phyloP scores from a whole-genome alignment of 192 early-diverging fungal species.

The Entomortierella beljakovae region DNA sequence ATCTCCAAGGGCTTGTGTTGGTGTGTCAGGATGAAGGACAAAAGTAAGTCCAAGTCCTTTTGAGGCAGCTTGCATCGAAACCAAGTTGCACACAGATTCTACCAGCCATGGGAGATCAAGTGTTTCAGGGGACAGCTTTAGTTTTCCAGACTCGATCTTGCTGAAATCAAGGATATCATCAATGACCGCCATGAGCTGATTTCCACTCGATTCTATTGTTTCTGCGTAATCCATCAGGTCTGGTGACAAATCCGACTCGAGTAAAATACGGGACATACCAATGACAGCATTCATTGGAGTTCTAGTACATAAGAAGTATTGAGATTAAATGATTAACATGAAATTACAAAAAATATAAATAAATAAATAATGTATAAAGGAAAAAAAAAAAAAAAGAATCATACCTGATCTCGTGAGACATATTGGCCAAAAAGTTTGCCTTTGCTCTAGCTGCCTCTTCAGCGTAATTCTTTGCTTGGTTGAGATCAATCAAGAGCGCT shows the following conservation, averaged over 20 bases:
- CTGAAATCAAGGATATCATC: conserved; percentile 85
- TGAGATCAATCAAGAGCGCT: conserved; percentile 50
- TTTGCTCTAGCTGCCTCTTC: conserved; percentile 60
- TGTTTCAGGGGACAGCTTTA: conserved; percentile 73
- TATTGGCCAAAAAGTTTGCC: conserved; percentile 78
- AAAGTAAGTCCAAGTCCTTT: conserved; percentile 39
- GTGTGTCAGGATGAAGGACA: conserved; percentile 51
- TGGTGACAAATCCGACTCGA: conserved; percentile 78
- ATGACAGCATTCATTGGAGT: conserved; percentile 86
- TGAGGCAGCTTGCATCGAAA: conserved; percentile 47
- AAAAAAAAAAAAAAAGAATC: conserved; percentile 12
- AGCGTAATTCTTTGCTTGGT: conserved; percentile 58
- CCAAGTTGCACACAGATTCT: conserved; percentile 52
- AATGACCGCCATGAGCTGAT: conserved; percentile 66
- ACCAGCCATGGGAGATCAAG: conserved; percentile 64
- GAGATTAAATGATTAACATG: too few relatives aligned
- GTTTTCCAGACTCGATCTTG: conserved; percentile 84
- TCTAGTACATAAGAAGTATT: conserved; percentile 55
- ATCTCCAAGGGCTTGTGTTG: conserved; percentile 61
- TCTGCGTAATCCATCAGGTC: conserved; percentile 72
- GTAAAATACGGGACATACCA: conserved; percentile 73
- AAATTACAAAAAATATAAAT: not conserved
- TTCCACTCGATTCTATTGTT: conserved; percentile 56
- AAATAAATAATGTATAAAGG: not conserved
- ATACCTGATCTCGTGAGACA: conserved; percentile 72